Evolutionary conservation across 2,329 filamentous ascomycete species (phyloP).

Genomic region (Nemania sp.): DNA sequence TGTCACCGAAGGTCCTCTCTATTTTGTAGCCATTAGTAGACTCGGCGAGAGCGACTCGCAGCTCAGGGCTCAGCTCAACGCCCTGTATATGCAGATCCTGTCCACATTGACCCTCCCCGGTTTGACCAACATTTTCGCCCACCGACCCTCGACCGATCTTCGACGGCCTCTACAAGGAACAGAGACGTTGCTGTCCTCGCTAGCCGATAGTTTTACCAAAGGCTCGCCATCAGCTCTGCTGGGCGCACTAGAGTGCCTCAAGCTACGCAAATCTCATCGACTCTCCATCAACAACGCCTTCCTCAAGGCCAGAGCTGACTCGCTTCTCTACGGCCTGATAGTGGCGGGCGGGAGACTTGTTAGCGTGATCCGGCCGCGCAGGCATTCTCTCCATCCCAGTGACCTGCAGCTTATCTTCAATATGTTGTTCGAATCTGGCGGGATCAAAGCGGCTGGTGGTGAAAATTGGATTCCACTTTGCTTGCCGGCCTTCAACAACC

Average conservation of each 20-base stretch:
- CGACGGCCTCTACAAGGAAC: constrained; percentile 89
- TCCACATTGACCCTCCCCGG: constrained; percentile 91
- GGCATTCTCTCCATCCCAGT: constrained; percentile 92
- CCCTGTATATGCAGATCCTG: constrained; percentile 96
- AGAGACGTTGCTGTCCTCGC: constrained; percentile 83
- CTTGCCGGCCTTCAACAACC: constrained; percentile 94
- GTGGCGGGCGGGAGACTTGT: constrained; percentile 92
- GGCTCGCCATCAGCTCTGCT: constrained; percentile 88
- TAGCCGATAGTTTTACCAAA: constrained; percentile 91
- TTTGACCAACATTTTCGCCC: constrained; percentile 82
- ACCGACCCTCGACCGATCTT: constrained; percentile 91
- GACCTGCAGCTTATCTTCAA: constrained; percentile 98
- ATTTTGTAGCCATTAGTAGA: constrained; percentile 90
- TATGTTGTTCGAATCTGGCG: constrained; percentile 96
- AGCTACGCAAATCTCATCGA: constrained; percentile 84
- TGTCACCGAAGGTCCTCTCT: constrained; percentile 80
- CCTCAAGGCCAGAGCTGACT: constrained; percentile 74
- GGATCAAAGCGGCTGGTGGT: constrained; percentile 84
- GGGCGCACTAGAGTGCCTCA: constrained; percentile 91
- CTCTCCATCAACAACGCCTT: constrained; percentile 85
- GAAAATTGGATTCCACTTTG: constrained; percentile 98
- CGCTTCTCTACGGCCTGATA: constrained; percentile 87
- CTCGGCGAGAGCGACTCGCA: constrained; percentile 91
- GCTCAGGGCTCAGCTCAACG: constrained; percentile 83
- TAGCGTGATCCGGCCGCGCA: constrained; percentile 90